Base-by-base conservation (phyloP, 371 early-diverging fungal species). In the Circinella minor region DNA sequence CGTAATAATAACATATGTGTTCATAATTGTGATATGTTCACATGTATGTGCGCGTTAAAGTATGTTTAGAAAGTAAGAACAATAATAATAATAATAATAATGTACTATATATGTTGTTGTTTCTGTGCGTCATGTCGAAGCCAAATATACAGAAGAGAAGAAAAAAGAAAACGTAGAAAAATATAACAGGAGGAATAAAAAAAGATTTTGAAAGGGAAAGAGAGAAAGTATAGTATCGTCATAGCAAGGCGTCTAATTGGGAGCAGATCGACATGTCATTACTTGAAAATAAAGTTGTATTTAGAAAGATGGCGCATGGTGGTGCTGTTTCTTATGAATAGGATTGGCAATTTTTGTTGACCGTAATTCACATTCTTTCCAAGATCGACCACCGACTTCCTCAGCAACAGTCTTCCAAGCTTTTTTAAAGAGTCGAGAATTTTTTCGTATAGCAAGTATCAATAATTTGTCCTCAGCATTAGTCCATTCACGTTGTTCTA, bases 321-420 rank as follows among this genome's bases (percentile, higher is more conserved):
- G 51, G 15, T 60, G 62, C 61, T 72, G 66, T 63, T 72, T 72
- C 66, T 75, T 75, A 4, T 71, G 68, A 18, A 75, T 69, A 17
- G 51, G 18, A 36, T 54, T 37, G 7, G 70, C n/a, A 36, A 71
- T 15, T 51, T 71, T 71, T 13, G 68, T 37, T 3, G 75, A 67
- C 36, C 75, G 48, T 20, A 71, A 20, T 59, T 75, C 75, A 51
- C 77, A 77, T 55, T 77, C 77, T 55, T 65, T 61, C 77, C 77
- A 77, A 13, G 74, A 64, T 39, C 77, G 71, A 57, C 68, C 61
- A 27, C 63, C 67, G 39, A 77, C 36, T 34, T 77, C 77, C 46
- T 61, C 65, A 27, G 77, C 77, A 15, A 77, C 77, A 1, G 74
- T 57, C 61, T 74, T 73, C 77, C 77, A 77, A 18, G 74, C 77